Percentiles rank a stretch among this genome's conserved stretches.
These are phyloP conservation scores for Lecanicillium sp. DNA, from an alignment of 2,329 filamentous ascomycete genomes.

Conservation along the genomic window DNA sequence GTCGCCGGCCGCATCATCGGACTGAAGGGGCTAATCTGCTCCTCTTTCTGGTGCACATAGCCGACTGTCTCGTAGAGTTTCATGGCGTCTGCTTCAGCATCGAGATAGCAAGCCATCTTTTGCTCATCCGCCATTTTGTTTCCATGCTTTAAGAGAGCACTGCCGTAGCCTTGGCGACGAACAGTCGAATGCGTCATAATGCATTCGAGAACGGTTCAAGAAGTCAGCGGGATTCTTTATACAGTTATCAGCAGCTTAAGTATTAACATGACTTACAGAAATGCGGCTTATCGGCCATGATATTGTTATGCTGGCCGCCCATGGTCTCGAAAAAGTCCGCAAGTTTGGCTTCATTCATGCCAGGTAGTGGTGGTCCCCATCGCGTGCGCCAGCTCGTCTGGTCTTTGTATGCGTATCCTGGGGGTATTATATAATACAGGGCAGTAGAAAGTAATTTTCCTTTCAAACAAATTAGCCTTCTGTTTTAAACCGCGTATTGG, in stretches of 20 bases:
- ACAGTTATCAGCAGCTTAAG: neutral
- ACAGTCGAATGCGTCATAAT: conserved; percentile 12
- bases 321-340: conserved; percentile 12
- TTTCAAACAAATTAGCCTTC: neutral
- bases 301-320: conserved; percentile 10
- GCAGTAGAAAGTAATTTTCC: neutral
- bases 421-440: conserved; percentile 6
- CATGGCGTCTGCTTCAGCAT: conserved; percentile 10
- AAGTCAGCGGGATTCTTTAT: neutral
- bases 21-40: conserved; percentile 8
- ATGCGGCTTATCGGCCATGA: conserved; percentile 11
- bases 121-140: conserved; percentile 9
- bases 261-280: conserved; percentile 13
- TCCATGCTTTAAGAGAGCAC: conserved; percentile 8
- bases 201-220: conserved; percentile 10
- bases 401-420: conserved; percentile 8
- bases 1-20: conserved; percentile 10
- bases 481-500: neutral
- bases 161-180: conserved; percentile 9
- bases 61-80: conserved; percentile 10
- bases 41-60: conserved; percentile 6
- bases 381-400: conserved; percentile 1
- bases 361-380: conserved; percentile 7
- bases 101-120: conserved; percentile 11
- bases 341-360: conserved; percentile 9